Evolutionary conservation across 345 rosid species (phyloP).

Genomic region (Microcos paniculata): DNA sequence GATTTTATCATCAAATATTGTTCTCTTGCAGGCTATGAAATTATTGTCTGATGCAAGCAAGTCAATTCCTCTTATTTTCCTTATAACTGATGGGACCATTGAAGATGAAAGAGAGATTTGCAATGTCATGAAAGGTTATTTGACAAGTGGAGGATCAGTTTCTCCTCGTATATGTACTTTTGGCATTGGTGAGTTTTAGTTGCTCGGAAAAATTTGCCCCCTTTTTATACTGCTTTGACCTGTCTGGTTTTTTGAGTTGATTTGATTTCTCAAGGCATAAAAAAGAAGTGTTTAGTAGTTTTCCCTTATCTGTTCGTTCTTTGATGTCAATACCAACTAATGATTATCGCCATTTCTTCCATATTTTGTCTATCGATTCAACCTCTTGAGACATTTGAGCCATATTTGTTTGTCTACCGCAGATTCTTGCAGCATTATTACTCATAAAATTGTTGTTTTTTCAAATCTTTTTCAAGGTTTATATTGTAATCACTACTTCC

Average conservation of each 20-base stretch:
- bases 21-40: constrained; percentile 62
- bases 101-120: constrained; percentile 86
- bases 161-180: constrained; percentile 80
- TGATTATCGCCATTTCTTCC: too few species aligned
- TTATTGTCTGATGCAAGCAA: constrained; percentile 52
- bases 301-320: too few species aligned
- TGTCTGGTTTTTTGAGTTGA: not conserved
- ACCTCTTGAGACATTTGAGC: not conserved
- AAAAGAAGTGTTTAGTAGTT: too few species aligned
- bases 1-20: not conserved
- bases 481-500: constrained; percentile 86
- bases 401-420: not conserved
- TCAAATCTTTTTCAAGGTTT: constrained; percentile 41
- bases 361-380: not conserved
- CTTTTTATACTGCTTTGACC: not conserved
- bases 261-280: not conserved
- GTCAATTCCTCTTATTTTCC: constrained; percentile 73
- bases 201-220: not conserved
- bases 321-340: too few species aligned
- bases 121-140: constrained; percentile 45
- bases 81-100: constrained; percentile 87
- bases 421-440: not conserved
- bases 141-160: constrained; percentile 36
- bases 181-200: constrained; percentile 64
- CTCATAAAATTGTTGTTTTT: not conserved